Evolutionary conservation across 768 basidiomycete genomes (phyloP), one percentile per base, ranked within the genome.

Genomic region (Pleurotus ostreatus): DNA sequence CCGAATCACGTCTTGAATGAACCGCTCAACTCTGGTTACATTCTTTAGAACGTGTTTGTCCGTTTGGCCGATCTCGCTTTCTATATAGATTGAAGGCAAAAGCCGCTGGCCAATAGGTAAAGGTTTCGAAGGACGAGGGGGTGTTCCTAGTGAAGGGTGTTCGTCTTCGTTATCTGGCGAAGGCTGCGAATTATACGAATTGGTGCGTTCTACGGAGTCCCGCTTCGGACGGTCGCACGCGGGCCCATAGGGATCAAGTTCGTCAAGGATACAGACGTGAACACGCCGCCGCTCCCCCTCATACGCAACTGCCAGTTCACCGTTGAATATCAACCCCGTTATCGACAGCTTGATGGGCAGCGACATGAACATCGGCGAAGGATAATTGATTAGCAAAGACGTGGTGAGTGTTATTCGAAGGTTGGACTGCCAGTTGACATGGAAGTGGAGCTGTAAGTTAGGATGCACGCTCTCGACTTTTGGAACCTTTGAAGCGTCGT

Each of bases 41-140:
- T 98, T 98, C 71, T 94, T 92, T 60, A 98, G 67, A 9, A 97
- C 92, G 74, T 98, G 95, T 60, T 94, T 96, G 68, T 98, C 94
- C 46, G 87, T 76, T 74, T 98, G 92, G 2, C 96, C 96, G 49
- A 98, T 96, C 75, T 98, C 95, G 65, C 91, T 94, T 71, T 98
- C 96, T 70, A 98, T 95, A 62, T 86, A 82, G 43, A 97, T 92
- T 11, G 84, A 83, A 0, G 92, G 92, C 18, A 99, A 74, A 12
- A 99, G 71, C 25, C 94, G 80, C 62, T 89, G 86, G 0, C 95
- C 94, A 5, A 89, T 78, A 1, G 91, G 89, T 11, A 89, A 72
- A 23, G 85, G 86, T 64, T 92, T 92, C 7, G 78, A 71, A 0
- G 78, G 71, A 13, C 80, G 74, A 40, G 69, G 69, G 38, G 74